Evolutionary conservation across 2,329 filamentous ascomycete species (phyloP), one percentile per base, ranked within the genome.

Genomic region (Periconia sp.): DNA sequence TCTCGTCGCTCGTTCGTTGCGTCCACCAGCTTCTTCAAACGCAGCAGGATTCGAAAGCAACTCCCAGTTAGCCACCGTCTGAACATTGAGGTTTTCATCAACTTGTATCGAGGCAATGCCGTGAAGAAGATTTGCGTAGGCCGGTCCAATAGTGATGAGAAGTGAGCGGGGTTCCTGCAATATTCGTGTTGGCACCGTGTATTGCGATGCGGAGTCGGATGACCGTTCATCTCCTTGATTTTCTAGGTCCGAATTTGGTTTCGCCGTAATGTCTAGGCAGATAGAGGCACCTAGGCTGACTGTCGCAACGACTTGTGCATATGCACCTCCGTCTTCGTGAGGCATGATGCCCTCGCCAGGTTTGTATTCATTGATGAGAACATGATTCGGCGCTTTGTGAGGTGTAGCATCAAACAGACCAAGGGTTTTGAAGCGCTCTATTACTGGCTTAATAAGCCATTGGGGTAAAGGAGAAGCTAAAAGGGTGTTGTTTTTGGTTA

Each of bases 271-370:
- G 62, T 96, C 87, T 48, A 97, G 79, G 53, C 93, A 91, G 9
- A 96, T 78, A 45, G 85, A 85, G 10, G 85, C 85, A 0, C 91
- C 91, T 8, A 99, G 77, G 75, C 91, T 96, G 58, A 97, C 87
- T 1, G 94, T 97, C 59, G 91, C 94, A 13, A 97, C 93, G 14
- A 95, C 85, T 1, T 89, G 89, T 68, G 89, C 83, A 70, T 99
- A 99, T 10, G 93, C 91, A 9, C 83, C 77, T 1, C 93, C 94
- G 72, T 99, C 93, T 79, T 97, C 94, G 72, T 97, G 93, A 45
- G 92, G 87, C 90, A 97, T 96, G 61, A 97, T 97, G n/a, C 93
- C 93, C 58, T 96, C 85, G 1, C 90, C 91, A 0, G 90, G 85
- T 1, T 82, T 81, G 72, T 97, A 99, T 72, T 97, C 92, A 68